Conservation (phyloP, 495 filamentous ascomycete species). For the Aspergillus taichungensis region DNA sequence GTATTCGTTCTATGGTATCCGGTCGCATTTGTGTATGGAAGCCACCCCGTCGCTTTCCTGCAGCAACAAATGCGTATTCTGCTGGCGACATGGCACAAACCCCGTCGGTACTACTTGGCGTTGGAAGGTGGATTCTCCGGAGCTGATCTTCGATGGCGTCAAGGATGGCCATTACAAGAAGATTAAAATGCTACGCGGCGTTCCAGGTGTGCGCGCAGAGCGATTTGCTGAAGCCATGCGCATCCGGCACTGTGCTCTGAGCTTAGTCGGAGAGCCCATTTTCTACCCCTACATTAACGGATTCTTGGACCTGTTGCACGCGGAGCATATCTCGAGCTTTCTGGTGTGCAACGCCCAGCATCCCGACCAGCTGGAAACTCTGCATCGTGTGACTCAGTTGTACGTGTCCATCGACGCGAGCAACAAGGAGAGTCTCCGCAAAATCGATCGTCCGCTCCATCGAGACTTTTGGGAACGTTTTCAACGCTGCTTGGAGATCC, state of each 20-base stretch:
- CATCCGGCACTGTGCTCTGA: slow-evolving; percentile 85
- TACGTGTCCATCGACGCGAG: slow-evolving; percentile 94
- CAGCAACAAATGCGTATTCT: slow-evolving; percentile 98
- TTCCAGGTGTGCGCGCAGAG: slow-evolving; percentile 86
- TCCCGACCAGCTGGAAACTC: slow-evolving; percentile 74
- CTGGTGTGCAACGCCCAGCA: slow-evolving; percentile 98
- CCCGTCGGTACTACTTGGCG: slow-evolving; percentile 94
- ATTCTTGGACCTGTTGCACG: slow-evolving; percentile 72
- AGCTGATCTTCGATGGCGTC: slow-evolving; percentile 79
- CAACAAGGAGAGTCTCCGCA: slow-evolving; percentile 76
- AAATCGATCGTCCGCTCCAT: slow-evolving; percentile 86
- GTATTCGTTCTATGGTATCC: slow-evolving; percentile 91
- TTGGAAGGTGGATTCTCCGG: slow-evolving; percentile 86
- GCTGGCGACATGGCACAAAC: slow-evolving; percentile 96
- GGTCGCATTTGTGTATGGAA: slow-evolving; percentile 95
- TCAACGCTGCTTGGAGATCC: slow-evolving; percentile 78
- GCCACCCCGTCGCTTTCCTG: slow-evolving; percentile 90
- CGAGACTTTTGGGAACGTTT: slow-evolving; percentile 98
- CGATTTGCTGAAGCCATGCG: slow-evolving; percentile 87
- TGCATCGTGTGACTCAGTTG: slow-evolving; percentile 81
- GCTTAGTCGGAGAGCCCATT: slow-evolving; percentile 88
- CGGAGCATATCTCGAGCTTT: slow-evolving; percentile 83
- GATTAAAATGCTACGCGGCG: slow-evolving; percentile 91
- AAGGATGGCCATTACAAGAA: slow-evolving; percentile 91
- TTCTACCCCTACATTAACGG: slow-evolving; percentile 98